These are phyloP conservation scores for Synchytrium microbalum DNA, from an alignment of 371 early-diverging fungal species.

Conservation along the genomic window DNA sequence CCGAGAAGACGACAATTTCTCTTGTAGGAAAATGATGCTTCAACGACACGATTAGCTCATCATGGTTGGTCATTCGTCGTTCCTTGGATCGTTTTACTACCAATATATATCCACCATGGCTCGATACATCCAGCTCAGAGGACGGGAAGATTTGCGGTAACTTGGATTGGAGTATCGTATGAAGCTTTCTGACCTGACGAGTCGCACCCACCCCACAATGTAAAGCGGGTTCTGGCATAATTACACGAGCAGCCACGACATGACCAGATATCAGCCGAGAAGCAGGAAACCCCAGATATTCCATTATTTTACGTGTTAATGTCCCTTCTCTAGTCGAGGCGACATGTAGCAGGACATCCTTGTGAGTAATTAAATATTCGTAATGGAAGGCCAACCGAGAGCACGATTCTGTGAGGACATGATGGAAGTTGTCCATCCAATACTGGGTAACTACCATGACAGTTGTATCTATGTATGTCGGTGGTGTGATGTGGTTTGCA, in stretches of 20 bases:
- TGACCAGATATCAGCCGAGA: background rate
- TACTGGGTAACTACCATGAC: constrained; percentile 2
- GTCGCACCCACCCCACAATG: background rate
- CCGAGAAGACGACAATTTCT: background rate
- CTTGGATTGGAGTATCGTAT: background rate
- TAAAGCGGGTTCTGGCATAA: background rate
- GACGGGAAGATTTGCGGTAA: background rate
- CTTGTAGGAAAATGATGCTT: background rate
- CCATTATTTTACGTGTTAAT: background rate
- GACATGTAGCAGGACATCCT: background rate
- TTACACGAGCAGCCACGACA: background rate
- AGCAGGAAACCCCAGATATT: constrained; percentile 1
- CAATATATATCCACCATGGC: background rate
- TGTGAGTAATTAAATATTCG: background rate
- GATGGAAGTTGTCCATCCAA: constrained; percentile 8
- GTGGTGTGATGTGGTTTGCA: background rate
- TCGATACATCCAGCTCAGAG: background rate
- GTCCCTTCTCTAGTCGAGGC: background rate
- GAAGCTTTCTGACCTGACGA: background rate
- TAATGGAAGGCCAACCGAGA: background rate
- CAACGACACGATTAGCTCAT: background rate
- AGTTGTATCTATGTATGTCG: too few relatives aligned
- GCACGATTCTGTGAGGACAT: constrained; percentile 3
- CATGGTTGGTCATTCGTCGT: constrained; percentile 6
- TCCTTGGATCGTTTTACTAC: constrained; percentile 1